Evolutionary conservation across 2,329 filamentous ascomycete species (phyloP).

Genomic region (Aspergillus cejpii): DNA sequence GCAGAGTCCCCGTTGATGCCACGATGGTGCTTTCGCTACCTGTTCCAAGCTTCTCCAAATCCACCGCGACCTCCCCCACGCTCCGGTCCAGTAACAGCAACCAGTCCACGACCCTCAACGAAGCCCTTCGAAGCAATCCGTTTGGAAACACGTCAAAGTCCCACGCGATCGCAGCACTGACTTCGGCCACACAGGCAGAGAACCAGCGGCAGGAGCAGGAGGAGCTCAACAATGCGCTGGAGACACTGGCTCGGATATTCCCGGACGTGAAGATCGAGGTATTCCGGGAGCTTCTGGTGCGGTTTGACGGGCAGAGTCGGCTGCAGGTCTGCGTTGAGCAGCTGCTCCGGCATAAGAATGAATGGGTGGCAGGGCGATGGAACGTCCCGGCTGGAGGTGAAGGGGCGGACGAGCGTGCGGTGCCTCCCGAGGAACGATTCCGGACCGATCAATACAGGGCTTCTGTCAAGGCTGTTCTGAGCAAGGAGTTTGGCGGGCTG

Average conservation of each 20-base stretch:
- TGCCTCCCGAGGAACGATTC: conserved; percentile 41
- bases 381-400: conserved; percentile 30
- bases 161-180: conserved; percentile 17
- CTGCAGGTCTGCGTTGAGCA: conserved; percentile 45
- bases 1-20: conserved; percentile 15
- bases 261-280: conserved; percentile 44
- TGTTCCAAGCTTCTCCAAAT: conserved; percentile 33
- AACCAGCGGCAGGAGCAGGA: conserved; percentile 33
- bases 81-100: conserved; percentile 21
- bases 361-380: conserved; percentile 45
- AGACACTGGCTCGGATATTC: conserved; percentile 39
- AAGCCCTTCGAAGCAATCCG: conserved; percentile 42
- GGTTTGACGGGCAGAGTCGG: conserved; percentile 44
- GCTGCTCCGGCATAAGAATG: conserved; percentile 40
- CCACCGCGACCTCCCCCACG: conserved; percentile 24
- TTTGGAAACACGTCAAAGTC: conserved; percentile 33
- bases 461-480: conserved; percentile 35
- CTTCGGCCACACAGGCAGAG: conserved; percentile 16
- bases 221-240: conserved; percentile 40
- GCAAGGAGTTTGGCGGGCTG: conserved; percentile 40
- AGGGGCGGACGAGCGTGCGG: conserved; percentile 14
- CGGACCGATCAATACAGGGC: conserved; percentile 40
- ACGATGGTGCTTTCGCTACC: conserved; percentile 38
- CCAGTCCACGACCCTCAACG: conserved; percentile 35
- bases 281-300: conserved; percentile 42